Base-by-base conservation (phyloP, 78 protist species). In the Cavenderia fasciculata region DNA sequence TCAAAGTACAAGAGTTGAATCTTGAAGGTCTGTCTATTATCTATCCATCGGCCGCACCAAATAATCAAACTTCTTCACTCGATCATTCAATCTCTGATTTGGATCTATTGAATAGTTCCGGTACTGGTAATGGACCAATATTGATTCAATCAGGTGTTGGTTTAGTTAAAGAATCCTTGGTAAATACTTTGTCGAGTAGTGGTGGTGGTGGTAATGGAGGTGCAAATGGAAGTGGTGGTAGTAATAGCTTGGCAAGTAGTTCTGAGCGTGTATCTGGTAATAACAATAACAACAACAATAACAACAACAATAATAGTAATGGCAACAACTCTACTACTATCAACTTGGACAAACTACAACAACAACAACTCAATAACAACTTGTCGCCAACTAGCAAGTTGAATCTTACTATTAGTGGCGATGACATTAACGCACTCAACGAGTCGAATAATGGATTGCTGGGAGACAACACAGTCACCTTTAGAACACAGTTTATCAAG, bases 1-100 rank as follows among this genome's bases (percentile, higher is more conserved):
- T 82, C 33, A 82, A 82, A 57, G 61, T 82, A 1, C 46, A 82
- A 21, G 71, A 68, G 12, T 57, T 82, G 25, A 56, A 23, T 25
- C 44, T 82, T 27, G 90, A 82, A 40, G 27, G 46, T 18, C 18
- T 82, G 14, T 16, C 44, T 5, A 40, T 63, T 16, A 27, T 63
- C 10, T 63, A 63, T 63, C 72, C 72, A 34, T n/a, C n/a, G n/a
- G n/a, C n/a, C n/a, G n/a, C 51, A 31, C 4, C 72, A 63, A 34
- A 31, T 27, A n/a, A n/a, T 46, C 12, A 8, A 46, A 46, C 52
- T 12, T 14, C 8, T 12, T 12, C 52, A 46, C 52, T 46, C 12
- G 12, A 14, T 14, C 12, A 8, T 12, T 46, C 52, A 8, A 46
- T 46, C 52, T 46, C 52, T 46, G 52, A 12, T 14, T 46, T 14